Evolutionary conservation across 768 basidiomycete genomes (phyloP), one percentile per base, ranked within the genome.

Genomic region (Wakefieldia striispora): DNA sequence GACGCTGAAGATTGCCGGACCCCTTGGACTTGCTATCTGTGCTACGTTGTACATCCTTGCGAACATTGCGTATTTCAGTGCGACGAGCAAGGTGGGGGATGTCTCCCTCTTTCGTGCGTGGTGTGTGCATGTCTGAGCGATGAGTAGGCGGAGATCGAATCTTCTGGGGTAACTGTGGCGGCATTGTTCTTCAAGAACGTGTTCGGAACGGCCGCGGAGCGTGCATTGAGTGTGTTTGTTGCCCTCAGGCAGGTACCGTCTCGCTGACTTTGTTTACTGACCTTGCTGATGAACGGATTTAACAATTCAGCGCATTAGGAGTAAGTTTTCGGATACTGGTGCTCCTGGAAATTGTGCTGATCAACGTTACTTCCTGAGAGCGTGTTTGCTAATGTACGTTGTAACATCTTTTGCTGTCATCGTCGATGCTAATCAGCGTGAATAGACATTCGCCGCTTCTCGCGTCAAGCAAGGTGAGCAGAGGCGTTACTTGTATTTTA

Each of bases 1-100:
- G 38, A 84, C 82, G 8, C 74, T 84, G 45, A 81, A 80, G 62
- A 80, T 83, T 31, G 81, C 82, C 0, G 82, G 78, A 2, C 81
- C 81, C 0, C 75, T 83, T 17, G 81, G 80, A 1, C 64, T 83
- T 11, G 71, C 75, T 5, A 78, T 82, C 21, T 81, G 80, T 31
- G 72, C 79, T 0, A 57, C 70, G 2, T 61, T 83, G 3, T 83
- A 84, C 47, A 51, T 83, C 13, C 65, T 83, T 4, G 79, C 80
- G 3, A 82, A 83, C 44, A 67, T 83, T 2, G 76, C 82, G 3
- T 82, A 82, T 56, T 82, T 82, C 41, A 72, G 79, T 12, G 67
- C 63, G 5, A 54, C 65, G 0, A 63, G 52, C 20, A 61, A 60
- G 54, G 66, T 61, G 3, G 10, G 52, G 34, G 4, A 11, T 6